These are phyloP conservation scores for Tetraselmis striata DNA, from an alignment of 139 green algal species.

Conservation along the genomic window DNA sequence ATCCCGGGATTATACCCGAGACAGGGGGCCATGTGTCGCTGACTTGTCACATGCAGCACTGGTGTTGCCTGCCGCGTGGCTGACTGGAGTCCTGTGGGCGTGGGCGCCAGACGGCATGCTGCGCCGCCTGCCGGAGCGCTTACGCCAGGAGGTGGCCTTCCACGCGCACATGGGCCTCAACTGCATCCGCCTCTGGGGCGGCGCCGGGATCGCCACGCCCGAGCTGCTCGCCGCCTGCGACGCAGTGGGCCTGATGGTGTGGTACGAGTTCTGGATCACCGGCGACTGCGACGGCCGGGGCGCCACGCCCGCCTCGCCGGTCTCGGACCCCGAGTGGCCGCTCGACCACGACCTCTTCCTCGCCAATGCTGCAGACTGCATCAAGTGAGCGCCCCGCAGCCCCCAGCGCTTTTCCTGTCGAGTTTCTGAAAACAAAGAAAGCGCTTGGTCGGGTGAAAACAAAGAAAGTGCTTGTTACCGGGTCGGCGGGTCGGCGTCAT, in stretches of 20 bases:
- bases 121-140: slow-evolving; percentile 17
- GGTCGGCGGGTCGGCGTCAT: too few relatives aligned
- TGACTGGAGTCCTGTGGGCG: too few relatives aligned
- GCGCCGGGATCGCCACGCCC: slow-evolving; percentile 24
- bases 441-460: too few relatives aligned
- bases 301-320: slow-evolving; percentile 11
- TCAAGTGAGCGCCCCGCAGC: too few relatives aligned
- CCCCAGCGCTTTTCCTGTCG: neutral
- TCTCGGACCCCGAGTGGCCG: slow-evolving; percentile 16
- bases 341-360: slow-evolving; percentile 35
- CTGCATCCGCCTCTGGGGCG: slow-evolving; percentile 38
- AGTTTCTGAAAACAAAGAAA: too few relatives aligned
- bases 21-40: too few relatives aligned
- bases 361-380: neutral
- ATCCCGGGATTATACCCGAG: too few relatives aligned
- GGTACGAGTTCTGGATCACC: slow-evolving; percentile 39
- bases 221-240: slow-evolving; percentile 39
- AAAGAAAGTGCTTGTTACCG: too few relatives aligned
- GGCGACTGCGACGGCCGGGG: slow-evolving; percentile 35
- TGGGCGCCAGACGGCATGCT: slow-evolving; percentile 34
- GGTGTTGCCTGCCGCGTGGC: too few relatives aligned
- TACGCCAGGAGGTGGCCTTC: slow-evolving; percentile 19
- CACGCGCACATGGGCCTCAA: slow-evolving; percentile 29
- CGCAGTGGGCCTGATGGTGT: slow-evolving; percentile 20
- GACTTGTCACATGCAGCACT: too few relatives aligned